Evolutionary conservation across 495 filamentous ascomycete genomes (phyloP).

Genomic region (Letharia columbiana): DNA sequence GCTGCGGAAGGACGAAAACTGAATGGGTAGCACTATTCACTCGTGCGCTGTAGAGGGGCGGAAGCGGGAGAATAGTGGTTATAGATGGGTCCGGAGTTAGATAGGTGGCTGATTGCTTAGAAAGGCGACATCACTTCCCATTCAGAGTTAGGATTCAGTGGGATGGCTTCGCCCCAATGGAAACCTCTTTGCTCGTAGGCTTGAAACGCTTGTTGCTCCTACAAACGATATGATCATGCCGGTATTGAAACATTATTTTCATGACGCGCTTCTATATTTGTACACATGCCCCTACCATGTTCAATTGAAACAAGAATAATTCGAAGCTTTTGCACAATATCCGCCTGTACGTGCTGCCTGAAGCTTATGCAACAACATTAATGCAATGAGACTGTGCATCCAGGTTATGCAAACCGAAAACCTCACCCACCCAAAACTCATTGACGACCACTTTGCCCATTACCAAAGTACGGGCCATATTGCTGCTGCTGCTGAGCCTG

Average conservation of each 20-base stretch:
- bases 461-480: slow-evolving; percentile 24
- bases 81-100: neutral
- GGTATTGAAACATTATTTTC: neutral
- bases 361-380: slow-evolving; percentile 1
- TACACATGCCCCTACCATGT: neutral
- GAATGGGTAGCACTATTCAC: neutral
- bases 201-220: neutral
- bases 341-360: neutral
- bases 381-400: slow-evolving; percentile 2
- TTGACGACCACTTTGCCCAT: slow-evolving; percentile 14
- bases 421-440: neutral
- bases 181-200: neutral
- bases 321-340: neutral
- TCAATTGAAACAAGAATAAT: neutral
- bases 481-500: slow-evolving; percentile 29
- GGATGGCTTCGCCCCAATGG: neutral
- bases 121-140: too few relatives aligned
- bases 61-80: neutral
- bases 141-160: too few relatives aligned
- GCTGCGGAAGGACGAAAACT: neutral
- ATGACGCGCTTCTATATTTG: neutral
- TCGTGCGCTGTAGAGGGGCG: neutral
- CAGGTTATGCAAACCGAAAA: slow-evolving; percentile 12
- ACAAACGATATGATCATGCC: neutral
- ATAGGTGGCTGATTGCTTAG: neutral